Base-by-base conservation (phyloP, 257 asterid genomes). In the Solanum tarijense region DNA sequence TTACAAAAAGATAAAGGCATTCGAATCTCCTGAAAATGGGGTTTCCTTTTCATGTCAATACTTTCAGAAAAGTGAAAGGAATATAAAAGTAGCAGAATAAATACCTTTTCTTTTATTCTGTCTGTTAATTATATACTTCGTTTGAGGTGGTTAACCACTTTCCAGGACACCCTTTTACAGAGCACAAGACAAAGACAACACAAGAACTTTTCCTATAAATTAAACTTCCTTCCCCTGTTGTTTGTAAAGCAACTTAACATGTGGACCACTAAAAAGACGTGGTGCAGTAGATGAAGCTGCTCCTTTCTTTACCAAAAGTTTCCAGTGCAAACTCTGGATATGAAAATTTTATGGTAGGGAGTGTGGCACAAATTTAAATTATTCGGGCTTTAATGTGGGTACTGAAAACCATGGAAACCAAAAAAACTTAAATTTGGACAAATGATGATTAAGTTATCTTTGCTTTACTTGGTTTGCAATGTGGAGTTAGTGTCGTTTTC, bases 151-250 rank as follows among this genome's bases (percentile, higher is more conserved):
- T 60, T 21, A 29, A 39, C 43, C 69, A 32, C 92, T 90, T 91
- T 90, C 87, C 87, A 89, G 90, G 86, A 81, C 65, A 72, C 36
- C 25, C 74, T 84, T 88, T 88, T 29, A 83, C 87, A 85, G 89
- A 55, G 87, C 43, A 66, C 75, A 69, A 89, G 88, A 87, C 48
- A 89, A 66, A n/a, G 88, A 84, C 32, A 84, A 35, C 25, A 75
- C 72, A 86, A 20, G 83, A 46, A 85, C 62, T 25, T 89, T 87
- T 84, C 85, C 27, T 87, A 43, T 43, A 85, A 86, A 62, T 34
- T 34, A 41, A 76, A 89, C 92, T 91, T 87, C 90, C 91, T 92
- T 87, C 90, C 48, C 89, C 87, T 88, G 91, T 38, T 76, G 92
- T 88, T 90, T 89, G 88, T 35, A 91, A 86, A 90, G 74, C 86